These are phyloP conservation scores for Alternaria metachromatica DNA, from an alignment of 2,329 filamentous ascomycete genomes.

Conservation along the genomic window DNA sequence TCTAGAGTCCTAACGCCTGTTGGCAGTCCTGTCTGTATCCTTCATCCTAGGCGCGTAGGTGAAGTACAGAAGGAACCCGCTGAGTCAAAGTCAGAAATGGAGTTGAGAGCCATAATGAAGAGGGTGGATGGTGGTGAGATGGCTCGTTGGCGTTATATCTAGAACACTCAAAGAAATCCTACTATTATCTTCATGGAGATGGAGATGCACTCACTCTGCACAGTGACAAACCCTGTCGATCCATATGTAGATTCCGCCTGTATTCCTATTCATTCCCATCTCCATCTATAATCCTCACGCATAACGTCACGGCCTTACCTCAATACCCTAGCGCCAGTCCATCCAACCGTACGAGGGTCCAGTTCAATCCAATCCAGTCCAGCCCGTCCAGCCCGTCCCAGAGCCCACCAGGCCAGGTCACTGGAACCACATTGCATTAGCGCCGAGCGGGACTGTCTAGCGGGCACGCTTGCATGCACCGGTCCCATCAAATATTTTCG, in stretches of 20 bases:
- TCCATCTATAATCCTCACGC: not conserved
- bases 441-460: not conserved
- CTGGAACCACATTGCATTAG: not conserved
- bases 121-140: not conserved
- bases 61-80: not conserved
- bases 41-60: not conserved
- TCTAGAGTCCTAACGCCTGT: not conserved
- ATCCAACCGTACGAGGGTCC: not conserved
- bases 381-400: not conserved
- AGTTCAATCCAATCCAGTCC: not conserved
- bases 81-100: accelerated
- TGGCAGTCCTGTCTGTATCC: not conserved
- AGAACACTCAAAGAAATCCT: not conserved
- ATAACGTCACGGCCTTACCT: not conserved
- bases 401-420: not conserved
- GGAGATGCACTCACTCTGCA: not conserved
- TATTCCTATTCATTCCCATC: not conserved
- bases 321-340: not conserved
- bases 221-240: not conserved
- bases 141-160: not conserved
- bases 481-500: not conserved
- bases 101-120: not conserved
- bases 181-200: not conserved
- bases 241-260: too few relatives aligned
- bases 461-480: not conserved